Evolutionary conservation across 2,329 filamentous ascomycete species (phyloP).

Genomic region (Diatrype stigma): DNA sequence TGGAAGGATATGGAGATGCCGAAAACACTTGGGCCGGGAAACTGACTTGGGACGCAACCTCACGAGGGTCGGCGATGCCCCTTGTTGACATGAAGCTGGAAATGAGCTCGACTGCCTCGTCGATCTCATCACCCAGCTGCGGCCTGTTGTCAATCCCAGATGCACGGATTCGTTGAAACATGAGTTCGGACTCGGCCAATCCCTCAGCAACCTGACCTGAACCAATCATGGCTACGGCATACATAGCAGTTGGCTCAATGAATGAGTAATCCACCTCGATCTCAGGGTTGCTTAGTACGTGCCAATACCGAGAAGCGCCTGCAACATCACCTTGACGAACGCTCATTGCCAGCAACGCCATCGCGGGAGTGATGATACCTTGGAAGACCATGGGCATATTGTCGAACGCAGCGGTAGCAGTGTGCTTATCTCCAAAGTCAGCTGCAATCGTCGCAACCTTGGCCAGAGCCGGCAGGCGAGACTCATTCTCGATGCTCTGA

Average conservation of each 20-base stretch:
- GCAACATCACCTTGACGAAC: slow-evolving; percentile 77
- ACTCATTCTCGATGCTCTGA: slow-evolving; percentile 55
- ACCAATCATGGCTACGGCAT: slow-evolving; percentile 79
- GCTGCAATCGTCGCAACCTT: slow-evolving; percentile 74
- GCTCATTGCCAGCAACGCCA: slow-evolving; percentile 82
- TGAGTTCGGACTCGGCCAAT: slow-evolving; percentile 71
- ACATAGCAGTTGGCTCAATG: slow-evolving; percentile 89
- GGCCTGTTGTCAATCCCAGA: slow-evolving; percentile 46
- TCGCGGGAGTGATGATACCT: slow-evolving; percentile 56
- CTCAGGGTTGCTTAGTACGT: slow-evolving; percentile 61
- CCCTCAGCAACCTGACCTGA: slow-evolving; percentile 82
- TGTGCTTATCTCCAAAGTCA: slow-evolving; percentile 67
- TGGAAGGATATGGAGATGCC: slow-evolving; percentile 50
- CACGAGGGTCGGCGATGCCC: slow-evolving; percentile 52
- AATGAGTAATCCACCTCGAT: slow-evolving; percentile 59
- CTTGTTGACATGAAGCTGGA: slow-evolving; percentile 54
- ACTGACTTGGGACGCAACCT: slow-evolving; percentile 42
- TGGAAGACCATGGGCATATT: slow-evolving; percentile 49
- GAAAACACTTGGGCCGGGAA: slow-evolving; percentile 45
- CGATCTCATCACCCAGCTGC: slow-evolving; percentile 72
- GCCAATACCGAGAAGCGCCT: slow-evolving; percentile 77
- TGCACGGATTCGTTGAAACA: slow-evolving; percentile 80
- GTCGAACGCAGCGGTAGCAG: slow-evolving; percentile 64
- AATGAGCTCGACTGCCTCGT: slow-evolving; percentile 75
- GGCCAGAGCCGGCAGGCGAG: slow-evolving; percentile 61